Conservation (phyloP, 192 early-diverging fungal genomes). For the Rhizoclosmatium sp. region DNA sequence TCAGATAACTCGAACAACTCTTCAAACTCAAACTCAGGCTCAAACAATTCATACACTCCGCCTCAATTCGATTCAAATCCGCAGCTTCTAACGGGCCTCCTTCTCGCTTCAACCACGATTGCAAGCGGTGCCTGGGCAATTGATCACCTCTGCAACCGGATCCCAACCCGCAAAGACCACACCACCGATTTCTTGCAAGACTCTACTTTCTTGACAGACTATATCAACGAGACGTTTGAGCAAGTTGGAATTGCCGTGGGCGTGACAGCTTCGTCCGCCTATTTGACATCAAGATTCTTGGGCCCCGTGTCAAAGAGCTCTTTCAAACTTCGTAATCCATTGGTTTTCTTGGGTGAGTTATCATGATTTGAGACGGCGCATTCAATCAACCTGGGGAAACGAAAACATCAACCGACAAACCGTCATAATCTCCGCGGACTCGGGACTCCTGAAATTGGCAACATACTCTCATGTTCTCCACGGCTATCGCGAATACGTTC, state of each 20-base stretch:
- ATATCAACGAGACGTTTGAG: slow-evolving; percentile 5
- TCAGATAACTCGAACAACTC: no score
- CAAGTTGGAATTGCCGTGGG: neutral
- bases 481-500: no score
- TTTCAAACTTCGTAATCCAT: neutral
- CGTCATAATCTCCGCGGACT: no score
- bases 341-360: neutral
- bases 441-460: neutral
- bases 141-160: slow-evolving; percentile 19
- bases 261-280: neutral
- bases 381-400: no score
- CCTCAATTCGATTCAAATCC: no score
- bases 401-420: no score
- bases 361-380: no score
- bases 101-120: neutral
- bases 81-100: neutral
- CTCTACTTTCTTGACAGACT: neutral
- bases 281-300: neutral
- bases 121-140: neutral
- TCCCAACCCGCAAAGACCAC: neutral
- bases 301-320: neutral
- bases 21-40: no score
- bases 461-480: no score
- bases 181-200: neutral
- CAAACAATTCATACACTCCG: no score